phyloP scores from a whole-genome alignment of 2,329 filamentous ascomycete genomes.

The Colletotrichum sidae region DNA sequence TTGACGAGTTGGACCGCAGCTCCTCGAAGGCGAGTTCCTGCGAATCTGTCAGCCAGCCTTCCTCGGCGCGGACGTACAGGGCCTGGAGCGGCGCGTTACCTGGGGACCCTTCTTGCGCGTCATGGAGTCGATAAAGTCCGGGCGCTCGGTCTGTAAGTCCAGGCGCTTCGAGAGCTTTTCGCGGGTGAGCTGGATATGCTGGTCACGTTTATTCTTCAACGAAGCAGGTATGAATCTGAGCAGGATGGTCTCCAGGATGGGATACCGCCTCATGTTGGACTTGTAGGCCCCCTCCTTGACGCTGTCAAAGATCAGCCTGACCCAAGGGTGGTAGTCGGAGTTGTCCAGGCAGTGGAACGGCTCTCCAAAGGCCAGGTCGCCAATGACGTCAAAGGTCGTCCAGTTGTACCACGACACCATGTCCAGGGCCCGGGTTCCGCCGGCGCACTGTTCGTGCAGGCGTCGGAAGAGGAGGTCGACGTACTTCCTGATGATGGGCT shows the following conservation, averaged over 20 bases:
- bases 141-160: not conserved
- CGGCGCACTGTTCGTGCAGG: constrained; percentile 44
- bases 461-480: constrained; percentile 51
- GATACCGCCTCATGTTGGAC: constrained; percentile 1
- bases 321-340: constrained; percentile 11
- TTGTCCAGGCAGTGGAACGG: constrained; percentile 43
- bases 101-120: not conserved
- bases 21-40: constrained; percentile 6
- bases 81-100: not conserved
- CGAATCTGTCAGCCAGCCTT: no score
- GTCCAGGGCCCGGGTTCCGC: constrained; percentile 29
- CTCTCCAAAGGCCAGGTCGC: constrained; percentile 44
- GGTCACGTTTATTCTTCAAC: constrained; percentile 9
- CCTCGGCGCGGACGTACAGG: no score
- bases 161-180: constrained; percentile 12
- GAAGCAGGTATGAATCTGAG: not conserved
- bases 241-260: not conserved
- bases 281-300: constrained; percentile 8
- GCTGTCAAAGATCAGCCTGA: constrained; percentile 9
- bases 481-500: constrained; percentile 48
- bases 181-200: not conserved
- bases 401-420: constrained; percentile 43
- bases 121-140: constrained; percentile 25
- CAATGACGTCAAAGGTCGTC: constrained; percentile 46
- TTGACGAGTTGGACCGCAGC: constrained; percentile 28